Percentiles rank a stretch among this genome's conserved stretches.
phyloP scores from a whole-genome alignment of 306 rosid species.

The Pueraria montana region DNA sequence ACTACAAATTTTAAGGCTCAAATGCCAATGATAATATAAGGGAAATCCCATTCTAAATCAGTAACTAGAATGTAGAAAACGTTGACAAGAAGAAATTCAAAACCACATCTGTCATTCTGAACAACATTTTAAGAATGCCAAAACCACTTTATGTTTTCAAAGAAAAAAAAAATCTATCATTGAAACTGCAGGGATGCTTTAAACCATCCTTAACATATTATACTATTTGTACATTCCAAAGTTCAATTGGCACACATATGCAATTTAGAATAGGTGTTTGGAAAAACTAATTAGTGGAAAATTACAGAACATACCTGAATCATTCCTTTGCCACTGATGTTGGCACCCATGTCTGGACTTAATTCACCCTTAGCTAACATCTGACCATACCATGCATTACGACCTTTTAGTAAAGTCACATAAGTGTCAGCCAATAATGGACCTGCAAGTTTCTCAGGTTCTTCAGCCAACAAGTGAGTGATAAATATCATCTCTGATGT shows the following conservation, averaged over 20 bases:
- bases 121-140: neutral
- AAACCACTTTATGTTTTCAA: neutral
- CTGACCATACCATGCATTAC: slow-evolving; percentile 64
- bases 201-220: neutral
- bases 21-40: neutral
- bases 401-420: slow-evolving; percentile 89
- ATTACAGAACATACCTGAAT: slow-evolving; percentile 71
- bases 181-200: neutral
- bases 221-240: slow-evolving; percentile 11
- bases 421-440: slow-evolving; percentile 93
- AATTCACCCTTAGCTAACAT: slow-evolving; percentile 95
- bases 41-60: neutral
- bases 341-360: slow-evolving; percentile 89
- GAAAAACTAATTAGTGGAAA: slow-evolving; percentile 17
- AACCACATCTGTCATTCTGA: neutral
- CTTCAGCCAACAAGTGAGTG: slow-evolving; percentile 61
- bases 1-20: neutral
- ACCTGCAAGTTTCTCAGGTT: slow-evolving; percentile 96
- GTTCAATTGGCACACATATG: slow-evolving; percentile 12
- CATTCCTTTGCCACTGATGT: slow-evolving; percentile 95
- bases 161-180: neutral
- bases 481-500: slow-evolving; percentile 96
- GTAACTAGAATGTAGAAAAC: neutral
- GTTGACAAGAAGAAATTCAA: neutral
- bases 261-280: slow-evolving; percentile 1